phyloP scores from a whole-genome alignment of 768 basidiomycete species.

The Mycena chlorophos region DNA sequence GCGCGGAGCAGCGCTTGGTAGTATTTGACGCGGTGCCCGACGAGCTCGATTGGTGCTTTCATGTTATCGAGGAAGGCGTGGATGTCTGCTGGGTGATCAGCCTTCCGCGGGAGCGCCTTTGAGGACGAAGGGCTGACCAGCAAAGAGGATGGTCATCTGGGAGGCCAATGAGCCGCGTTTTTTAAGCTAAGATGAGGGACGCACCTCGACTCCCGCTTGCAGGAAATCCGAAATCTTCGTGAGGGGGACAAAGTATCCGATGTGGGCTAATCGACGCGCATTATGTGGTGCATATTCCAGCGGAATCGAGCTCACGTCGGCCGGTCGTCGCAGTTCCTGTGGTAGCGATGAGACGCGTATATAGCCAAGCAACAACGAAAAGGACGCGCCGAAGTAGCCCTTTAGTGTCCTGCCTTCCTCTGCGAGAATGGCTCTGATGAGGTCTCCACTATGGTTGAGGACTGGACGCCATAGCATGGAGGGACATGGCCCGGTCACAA shows the following conservation, averaged over 20 bases:
- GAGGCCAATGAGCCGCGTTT: background rate
- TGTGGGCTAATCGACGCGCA: slow-evolving; percentile 66
- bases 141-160: background rate
- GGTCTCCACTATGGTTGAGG: too few species aligned
- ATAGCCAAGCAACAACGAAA: slow-evolving; percentile 12
- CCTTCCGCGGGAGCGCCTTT: background rate
- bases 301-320: slow-evolving; percentile 63
- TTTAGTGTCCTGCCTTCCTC: slow-evolving; percentile 77
- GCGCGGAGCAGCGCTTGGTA: slow-evolving; percentile 80
- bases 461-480: too few species aligned
- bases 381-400: slow-evolving; percentile 85
- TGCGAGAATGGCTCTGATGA: slow-evolving; percentile 74
- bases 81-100: slow-evolving; percentile 54
- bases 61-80: slow-evolving; percentile 98
- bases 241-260: slow-evolving; percentile 94
- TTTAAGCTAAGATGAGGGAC: slow-evolving; percentile 12
- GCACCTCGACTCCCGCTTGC: slow-evolving; percentile 83
- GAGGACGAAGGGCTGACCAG: background rate
- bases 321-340: slow-evolving; percentile 92
- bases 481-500: too few species aligned
- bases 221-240: slow-evolving; percentile 97
- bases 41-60: slow-evolving; percentile 92
- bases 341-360: too few species aligned
- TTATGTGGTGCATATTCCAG: background rate
- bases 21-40: slow-evolving; percentile 84